Base-by-base conservation (phyloP, 176 grass and related monocot species). In the Oryza rufipogon region DNA sequence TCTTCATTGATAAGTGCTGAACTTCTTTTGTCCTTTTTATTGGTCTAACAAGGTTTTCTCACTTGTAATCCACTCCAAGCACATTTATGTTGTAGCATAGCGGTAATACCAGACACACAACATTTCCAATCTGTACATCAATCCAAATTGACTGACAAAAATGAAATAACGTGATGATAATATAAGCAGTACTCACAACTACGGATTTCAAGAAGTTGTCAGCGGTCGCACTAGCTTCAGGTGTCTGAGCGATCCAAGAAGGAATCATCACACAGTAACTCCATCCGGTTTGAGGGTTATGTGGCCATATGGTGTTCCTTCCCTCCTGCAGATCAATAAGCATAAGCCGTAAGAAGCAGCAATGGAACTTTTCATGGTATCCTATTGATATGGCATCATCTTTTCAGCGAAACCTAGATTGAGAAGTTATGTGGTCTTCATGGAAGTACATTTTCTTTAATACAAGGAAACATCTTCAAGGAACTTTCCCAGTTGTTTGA, bases 181-280 rank as follows among this genome's bases (percentile, higher is more conserved):
- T 39, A 80, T 70, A 77, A 89, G 75, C 26, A 30, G 79, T 83
- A 90, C 89, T 96, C 93, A 99, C 97, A 88, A 95, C 88, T 77
- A 92, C 79, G 83, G 97, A 94, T 89, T 99, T 96, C 88, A 96
- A 83, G 84, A 98, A 94, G 86, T 82, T 90, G 60, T 93, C 93
- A 65, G 94, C 63, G 7, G 97, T 80, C 51, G 67, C 89, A 87
- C 86, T 88, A 81, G 90, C 81, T 86, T 99, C 97, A 25, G 87
- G 81, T 76, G 92, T 82, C 87, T 94, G 83, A 54, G 92, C 79
- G 28, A 81, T 96, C 97, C 97, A 99, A 84, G 97, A 99, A 81
- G 97, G 97, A 54, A 99, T 74, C 39, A 85, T 94, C 71, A 99
- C 91, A 88, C 97, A 99, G 87, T 94, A 99, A 88, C 97, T 99